These are phyloP conservation scores for Ustilago crameri DNA, from an alignment of 1,284 basidiomycete species.

Conservation along the genomic window DNA sequence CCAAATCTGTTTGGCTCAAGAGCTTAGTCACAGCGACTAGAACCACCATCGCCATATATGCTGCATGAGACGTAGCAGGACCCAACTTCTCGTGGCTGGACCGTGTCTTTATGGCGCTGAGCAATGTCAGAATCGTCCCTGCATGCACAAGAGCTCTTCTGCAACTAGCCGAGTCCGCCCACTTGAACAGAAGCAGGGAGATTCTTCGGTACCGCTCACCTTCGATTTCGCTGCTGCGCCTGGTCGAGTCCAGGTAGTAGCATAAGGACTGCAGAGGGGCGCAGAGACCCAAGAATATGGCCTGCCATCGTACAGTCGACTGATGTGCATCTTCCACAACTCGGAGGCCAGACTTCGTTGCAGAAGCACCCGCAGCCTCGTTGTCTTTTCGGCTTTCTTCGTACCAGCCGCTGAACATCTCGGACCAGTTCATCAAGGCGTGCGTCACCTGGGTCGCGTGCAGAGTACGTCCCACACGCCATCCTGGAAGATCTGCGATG, in stretches of 20 bases:
- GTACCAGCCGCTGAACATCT: conserved; percentile 38
- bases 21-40: conserved; percentile 15
- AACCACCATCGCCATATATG: conserved; percentile 25
- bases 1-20: not conserved
- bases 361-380: conserved; percentile 1
- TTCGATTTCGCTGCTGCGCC: not conserved
- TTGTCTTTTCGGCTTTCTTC: conserved; percentile 6
- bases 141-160: conserved; percentile 39
- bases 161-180: conserved; percentile 26
- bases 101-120: conserved; percentile 2
- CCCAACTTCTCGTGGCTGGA: conserved; percentile 5
- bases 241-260: conserved; percentile 23
- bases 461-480: conserved; percentile 30
- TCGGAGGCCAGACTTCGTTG: conserved; percentile 14
- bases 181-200: conserved; percentile 21
- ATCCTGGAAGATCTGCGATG: conserved; percentile 31
- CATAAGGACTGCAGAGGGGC: conserved; percentile 32
- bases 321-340: conserved; percentile 31
- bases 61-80: conserved; percentile 32
- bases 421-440: conserved; percentile 47
- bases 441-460: conserved; percentile 31
- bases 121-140: conserved; percentile 36
- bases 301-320: conserved; percentile 37
- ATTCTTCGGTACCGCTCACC: conserved; percentile 10
- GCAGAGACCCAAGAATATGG: conserved; percentile 33